A percentile compares a stretch with the other conserved stretches of the same genome.
Evolutionary conservation across 345 rosid genomes (phyloP).

Genomic region (Salix dunnii): DNA sequence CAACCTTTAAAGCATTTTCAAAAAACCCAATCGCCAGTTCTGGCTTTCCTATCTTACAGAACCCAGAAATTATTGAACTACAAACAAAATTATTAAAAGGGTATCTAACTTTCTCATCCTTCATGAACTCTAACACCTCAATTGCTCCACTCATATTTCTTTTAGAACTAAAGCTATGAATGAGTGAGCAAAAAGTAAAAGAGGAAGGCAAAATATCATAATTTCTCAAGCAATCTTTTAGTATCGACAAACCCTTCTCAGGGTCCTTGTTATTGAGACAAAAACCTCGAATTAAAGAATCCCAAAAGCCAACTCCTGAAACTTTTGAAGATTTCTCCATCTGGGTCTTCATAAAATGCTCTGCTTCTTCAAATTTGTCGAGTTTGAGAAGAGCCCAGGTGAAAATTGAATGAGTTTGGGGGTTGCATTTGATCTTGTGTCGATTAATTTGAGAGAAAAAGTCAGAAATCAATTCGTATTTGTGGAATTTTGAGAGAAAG

Average conservation of each 20-base stretch:
- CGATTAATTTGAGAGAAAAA: conserved; percentile 35
- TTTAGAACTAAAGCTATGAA: conserved; percentile 44
- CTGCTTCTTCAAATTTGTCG: conserved; percentile 56
- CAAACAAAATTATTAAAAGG: conserved; percentile 68
- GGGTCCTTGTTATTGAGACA: conserved; percentile 42
- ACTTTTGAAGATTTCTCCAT: conserved; percentile 31
- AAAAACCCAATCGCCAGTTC: conserved; percentile 60
- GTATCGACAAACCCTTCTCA: conserved; percentile 39
- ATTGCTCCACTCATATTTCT: conserved; percentile 55
- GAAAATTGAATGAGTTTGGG: conserved; percentile 43
- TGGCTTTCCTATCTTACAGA: conserved; percentile 63
- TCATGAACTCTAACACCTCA: conserved; percentile 66
- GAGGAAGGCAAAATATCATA: conserved; percentile 59
- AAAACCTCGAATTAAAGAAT: conserved; percentile 54
- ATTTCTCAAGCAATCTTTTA: conserved; percentile 44
- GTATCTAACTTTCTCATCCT: conserved; percentile 38
- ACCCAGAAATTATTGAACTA: conserved; percentile 65
- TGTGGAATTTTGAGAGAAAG: conserved; percentile 37
- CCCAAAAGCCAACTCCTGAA: conserved; percentile 35
- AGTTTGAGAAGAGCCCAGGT: conserved; percentile 50
- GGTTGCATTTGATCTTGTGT: conserved; percentile 30
- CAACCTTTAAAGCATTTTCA: conserved; percentile 41
- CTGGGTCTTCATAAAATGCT: conserved; percentile 43
- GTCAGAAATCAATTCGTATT: conserved; percentile 27
- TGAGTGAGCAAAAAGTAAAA: conserved; percentile 47